Evolutionary conservation across 495 filamentous ascomycete genomes (phyloP).

Genomic region (Thermochaetoides thermophila): DNA sequence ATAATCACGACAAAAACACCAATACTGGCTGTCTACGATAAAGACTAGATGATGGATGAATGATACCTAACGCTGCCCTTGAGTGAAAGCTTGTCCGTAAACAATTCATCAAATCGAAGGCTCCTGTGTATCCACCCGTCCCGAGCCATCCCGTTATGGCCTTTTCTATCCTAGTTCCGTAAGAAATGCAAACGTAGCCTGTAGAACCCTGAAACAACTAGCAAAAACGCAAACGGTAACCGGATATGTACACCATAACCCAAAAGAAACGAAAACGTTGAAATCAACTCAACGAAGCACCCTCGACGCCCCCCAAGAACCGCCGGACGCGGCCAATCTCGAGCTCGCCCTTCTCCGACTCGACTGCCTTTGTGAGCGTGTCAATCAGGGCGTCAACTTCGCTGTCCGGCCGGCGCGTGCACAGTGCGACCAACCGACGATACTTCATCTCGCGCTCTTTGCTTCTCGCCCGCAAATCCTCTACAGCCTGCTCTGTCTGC

Average conservation of each 20-base stretch:
- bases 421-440: conserved; percentile 52
- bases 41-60: too few species aligned
- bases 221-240: too few species aligned
- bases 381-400: conserved; percentile 50
- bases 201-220: too few species aligned
- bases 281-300: conserved; percentile 4
- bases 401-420: conserved; percentile 47
- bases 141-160: too few species aligned
- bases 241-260: conserved; percentile 7
- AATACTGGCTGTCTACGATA: too few species aligned
- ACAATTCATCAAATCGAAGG: too few species aligned
- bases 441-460: conserved; percentile 56
- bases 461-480: conserved; percentile 41
- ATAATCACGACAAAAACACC: too few species aligned
- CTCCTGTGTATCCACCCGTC: too few species aligned
- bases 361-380: conserved; percentile 50
- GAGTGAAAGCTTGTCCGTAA: too few species aligned
- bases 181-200: too few species aligned
- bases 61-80: too few species aligned
- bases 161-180: too few species aligned
- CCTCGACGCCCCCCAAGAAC: conserved; percentile 58
- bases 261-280: not conserved
- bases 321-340: conserved; percentile 56
- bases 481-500: conserved; percentile 41
- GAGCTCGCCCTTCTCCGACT: conserved; percentile 54